These are phyloP conservation scores for Sonneratia caseolaris DNA, from an alignment of 345 rosid species.

Conservation along the genomic window DNA sequence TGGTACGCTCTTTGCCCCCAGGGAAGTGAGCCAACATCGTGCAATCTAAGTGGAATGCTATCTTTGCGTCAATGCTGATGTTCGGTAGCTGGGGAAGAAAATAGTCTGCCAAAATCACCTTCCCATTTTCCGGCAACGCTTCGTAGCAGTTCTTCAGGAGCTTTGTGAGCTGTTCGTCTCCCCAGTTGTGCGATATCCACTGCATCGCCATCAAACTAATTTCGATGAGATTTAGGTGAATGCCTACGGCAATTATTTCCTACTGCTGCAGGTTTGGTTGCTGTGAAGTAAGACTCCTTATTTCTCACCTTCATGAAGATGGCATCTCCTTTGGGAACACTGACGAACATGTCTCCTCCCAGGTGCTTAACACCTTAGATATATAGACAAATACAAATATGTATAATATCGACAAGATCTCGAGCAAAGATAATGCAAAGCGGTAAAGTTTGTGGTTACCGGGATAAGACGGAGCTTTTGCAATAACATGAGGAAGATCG, in stretches of 20 bases:
- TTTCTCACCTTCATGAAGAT: slow-evolving; percentile 8
- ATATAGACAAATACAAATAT: no score
- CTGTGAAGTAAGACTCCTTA: no score
- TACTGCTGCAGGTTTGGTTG: no score
- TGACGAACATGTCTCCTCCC: slow-evolving; percentile 11
- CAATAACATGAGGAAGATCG: slow-evolving; percentile 11
- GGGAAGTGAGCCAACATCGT: slow-evolving; percentile 7
- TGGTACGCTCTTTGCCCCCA: background rate
- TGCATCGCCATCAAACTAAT: background rate
- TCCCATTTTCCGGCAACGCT: slow-evolving; percentile 5
- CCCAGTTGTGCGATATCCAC: slow-evolving; percentile 14
- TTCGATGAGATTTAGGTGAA: no score
- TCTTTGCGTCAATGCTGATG: slow-evolving; percentile 8
- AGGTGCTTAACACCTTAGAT: slow-evolving; percentile 3
- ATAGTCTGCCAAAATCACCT: slow-evolving; percentile 11
- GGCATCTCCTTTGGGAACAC: slow-evolving; percentile 9
- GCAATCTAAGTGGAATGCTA: slow-evolving; percentile 1
- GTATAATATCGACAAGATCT: no score
- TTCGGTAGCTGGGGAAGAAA: slow-evolving; percentile 7
- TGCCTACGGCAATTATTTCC: no score
- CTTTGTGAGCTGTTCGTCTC: slow-evolving; percentile 8
- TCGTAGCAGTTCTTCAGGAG: slow-evolving; percentile 11
- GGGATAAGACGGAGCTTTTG: background rate
- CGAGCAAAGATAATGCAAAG: no score
- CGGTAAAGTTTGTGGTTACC: background rate